Evolutionary conservation across 1,284 basidiomycete genomes (phyloP).

Genomic region (Athelia psychrophila): DNA sequence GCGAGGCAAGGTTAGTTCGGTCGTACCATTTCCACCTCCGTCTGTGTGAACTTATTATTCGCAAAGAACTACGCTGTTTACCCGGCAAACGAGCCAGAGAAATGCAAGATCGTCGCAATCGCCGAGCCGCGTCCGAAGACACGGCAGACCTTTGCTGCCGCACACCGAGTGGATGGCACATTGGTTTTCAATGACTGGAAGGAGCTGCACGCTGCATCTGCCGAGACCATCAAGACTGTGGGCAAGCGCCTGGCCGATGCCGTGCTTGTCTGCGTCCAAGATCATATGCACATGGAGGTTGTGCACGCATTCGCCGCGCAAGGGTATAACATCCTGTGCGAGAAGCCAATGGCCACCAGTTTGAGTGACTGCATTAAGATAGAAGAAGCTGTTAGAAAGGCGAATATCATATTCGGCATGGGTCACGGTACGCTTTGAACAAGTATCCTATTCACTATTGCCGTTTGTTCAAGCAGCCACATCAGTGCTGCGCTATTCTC

Average conservation of each 20-base stretch:
- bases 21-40: slow-evolving; percentile 1
- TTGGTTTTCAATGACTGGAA: slow-evolving; percentile 74
- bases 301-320: slow-evolving; percentile 71
- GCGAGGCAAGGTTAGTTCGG: slow-evolving; percentile 58
- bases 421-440: slow-evolving; percentile 64
- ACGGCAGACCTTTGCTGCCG: slow-evolving; percentile 50
- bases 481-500: slow-evolving; percentile 83
- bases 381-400: slow-evolving; percentile 64
- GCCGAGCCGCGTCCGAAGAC: slow-evolving; percentile 78
- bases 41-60: background rate
- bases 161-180: slow-evolving; percentile 57
- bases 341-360: slow-evolving; percentile 86
- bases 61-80: slow-evolving; percentile 67
- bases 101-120: slow-evolving; percentile 76
- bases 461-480: slow-evolving; percentile 1
- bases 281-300: slow-evolving; percentile 73
- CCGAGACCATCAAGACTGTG: slow-evolving; percentile 56
- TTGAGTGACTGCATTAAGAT: slow-evolving; percentile 73
- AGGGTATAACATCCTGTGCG: slow-evolving; percentile 85
- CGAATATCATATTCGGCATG: slow-evolving; percentile 77
- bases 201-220: slow-evolving; percentile 65
- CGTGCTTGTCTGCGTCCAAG: slow-evolving; percentile 75
- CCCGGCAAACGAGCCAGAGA: slow-evolving; percentile 54
- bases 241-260: slow-evolving; percentile 77
- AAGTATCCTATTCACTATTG: slow-evolving; percentile 14